Evolutionary conservation across 2,329 filamentous ascomycete genomes (phyloP).

Genomic region (Neurospora crassa): DNA sequence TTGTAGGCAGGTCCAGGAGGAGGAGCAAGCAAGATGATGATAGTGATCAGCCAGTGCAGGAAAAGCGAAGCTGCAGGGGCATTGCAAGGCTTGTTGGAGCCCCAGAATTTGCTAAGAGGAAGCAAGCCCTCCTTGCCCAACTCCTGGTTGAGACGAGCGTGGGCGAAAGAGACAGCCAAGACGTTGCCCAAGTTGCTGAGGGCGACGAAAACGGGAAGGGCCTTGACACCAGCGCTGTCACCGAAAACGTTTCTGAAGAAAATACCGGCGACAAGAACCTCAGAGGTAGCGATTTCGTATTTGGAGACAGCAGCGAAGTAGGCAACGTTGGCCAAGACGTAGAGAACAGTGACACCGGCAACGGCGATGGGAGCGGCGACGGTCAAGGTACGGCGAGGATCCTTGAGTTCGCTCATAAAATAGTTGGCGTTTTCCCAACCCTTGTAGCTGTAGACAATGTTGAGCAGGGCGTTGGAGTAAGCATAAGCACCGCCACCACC

Average conservation of each 20-base stretch:
- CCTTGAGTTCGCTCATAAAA: slow-evolving; percentile 39
- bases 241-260: slow-evolving; percentile 57
- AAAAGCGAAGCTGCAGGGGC: slow-evolving; percentile 52
- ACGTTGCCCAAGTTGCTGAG: slow-evolving; percentile 54
- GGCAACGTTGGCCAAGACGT: slow-evolving; percentile 54
- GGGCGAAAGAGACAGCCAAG: slow-evolving; percentile 49
- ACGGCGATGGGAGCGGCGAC: slow-evolving; percentile 50
- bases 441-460: slow-evolving; percentile 52
- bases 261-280: slow-evolving; percentile 49
- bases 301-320: slow-evolving; percentile 57
- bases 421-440: slow-evolving; percentile 58
- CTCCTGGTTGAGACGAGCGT: slow-evolving; percentile 51
- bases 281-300: slow-evolving; percentile 44
- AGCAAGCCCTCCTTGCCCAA: slow-evolving; percentile 61
- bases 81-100: slow-evolving; percentile 57
- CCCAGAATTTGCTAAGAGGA: slow-evolving; percentile 56
- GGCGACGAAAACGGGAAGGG: slow-evolving; percentile 41
- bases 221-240: slow-evolving; percentile 30
- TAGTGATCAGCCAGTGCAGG: slow-evolving; percentile 56
- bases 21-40: slow-evolving; percentile 57
- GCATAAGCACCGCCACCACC: slow-evolving; percentile 39
- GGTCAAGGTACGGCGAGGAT: slow-evolving; percentile 30
- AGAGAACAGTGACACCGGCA: slow-evolving; percentile 48
- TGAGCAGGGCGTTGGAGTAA: slow-evolving; percentile 48
- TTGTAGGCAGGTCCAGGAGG: slow-evolving; percentile 60